Evolutionary conservation across 2,329 filamentous ascomycete species (phyloP), one percentile per base, ranked within the genome.

Genomic region (Fusarium mexicanum): DNA sequence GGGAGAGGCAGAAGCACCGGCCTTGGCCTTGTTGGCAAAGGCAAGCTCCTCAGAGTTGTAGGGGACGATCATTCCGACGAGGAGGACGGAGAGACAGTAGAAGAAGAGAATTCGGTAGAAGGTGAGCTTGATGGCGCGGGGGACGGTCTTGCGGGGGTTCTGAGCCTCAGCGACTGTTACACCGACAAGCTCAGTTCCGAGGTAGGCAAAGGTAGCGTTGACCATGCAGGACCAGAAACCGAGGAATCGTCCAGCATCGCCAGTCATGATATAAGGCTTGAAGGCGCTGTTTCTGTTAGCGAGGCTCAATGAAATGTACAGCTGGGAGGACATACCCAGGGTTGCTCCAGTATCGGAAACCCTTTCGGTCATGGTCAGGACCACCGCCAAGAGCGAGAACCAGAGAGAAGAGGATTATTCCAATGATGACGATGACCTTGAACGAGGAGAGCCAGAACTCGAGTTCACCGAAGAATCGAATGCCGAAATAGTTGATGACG

Each of bases 21-120:
- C 58, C 67, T 74, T 60, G 58, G 76, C 64, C 43, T 82, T 84
- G 80, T 85, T 89, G 76, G 91, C 90, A 72, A 91, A 91, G 29
- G 84, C 82, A 10, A 94, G 90, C 1, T 89, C 81, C 0, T 72
- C 0, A 44, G 88, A 89, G 85, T 95, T 84, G 86, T 93, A 95
- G 3, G 92, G 92, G 8, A 96, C 91, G 59, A 92, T 87, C 87
- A 94, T 93, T 78, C 93, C 93, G 62, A 96, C 85, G 59, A 95
- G 87, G 60, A 96, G 87, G 41, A 95, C 92, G 29, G 89, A 91
- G 67, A 94, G 82, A 77, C 91, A 87, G 86, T 96, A 96, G 86
- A 96, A 96, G 84, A 95, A 85, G 74, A 94, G 83, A 80, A 96
- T 95, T 66, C 93, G 93, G 85, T 90, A 95, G 83, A 95, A 95